Percentiles rank a stretch among this genome's conserved stretches.
These are phyloP conservation scores for Hygrophorus russula DNA, from an alignment of 768 basidiomycete genomes.

Conservation along the genomic window DNA sequence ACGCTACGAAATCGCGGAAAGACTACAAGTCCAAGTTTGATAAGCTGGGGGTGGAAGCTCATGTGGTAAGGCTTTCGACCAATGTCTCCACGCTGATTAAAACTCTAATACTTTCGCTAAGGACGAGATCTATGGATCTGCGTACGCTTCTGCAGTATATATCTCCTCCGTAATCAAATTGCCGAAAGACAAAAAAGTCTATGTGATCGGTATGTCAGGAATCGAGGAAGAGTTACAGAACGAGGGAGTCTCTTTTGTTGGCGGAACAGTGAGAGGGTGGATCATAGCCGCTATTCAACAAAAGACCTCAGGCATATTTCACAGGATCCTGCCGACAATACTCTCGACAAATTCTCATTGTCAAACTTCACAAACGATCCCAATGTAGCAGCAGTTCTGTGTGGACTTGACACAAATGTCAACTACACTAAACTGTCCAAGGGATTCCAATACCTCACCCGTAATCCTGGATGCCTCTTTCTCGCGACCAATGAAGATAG, in stretches of 20 bases:
- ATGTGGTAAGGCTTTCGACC: slow-evolving; percentile 49
- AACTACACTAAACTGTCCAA: slow-evolving; percentile 94
- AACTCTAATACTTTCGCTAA: slow-evolving; percentile 18
- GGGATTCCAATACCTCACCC: slow-evolving; percentile 80
- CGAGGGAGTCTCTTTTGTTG: slow-evolving; percentile 71
- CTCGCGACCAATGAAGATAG: slow-evolving; percentile 90
- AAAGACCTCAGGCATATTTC: slow-evolving; percentile 2
- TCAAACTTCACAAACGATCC: slow-evolving; percentile 65
- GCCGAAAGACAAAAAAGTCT: slow-evolving; percentile 87
- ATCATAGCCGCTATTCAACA: neutral
- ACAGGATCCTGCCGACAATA: slow-evolving; percentile 80
- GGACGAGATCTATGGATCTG: slow-evolving; percentile 97
- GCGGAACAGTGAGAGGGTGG: slow-evolving; percentile 63
- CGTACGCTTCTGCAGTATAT: slow-evolving; percentile 62
- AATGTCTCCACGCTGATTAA: neutral
- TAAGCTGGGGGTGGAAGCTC: slow-evolving; percentile 72
- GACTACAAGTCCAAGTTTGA: slow-evolving; percentile 90
- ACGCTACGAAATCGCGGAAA: slow-evolving; percentile 85
- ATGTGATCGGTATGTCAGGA: slow-evolving; percentile 87
- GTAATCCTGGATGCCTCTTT: slow-evolving; percentile 73
- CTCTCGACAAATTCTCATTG: slow-evolving; percentile 57
- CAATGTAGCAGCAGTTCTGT: slow-evolving; percentile 84
- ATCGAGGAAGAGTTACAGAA: slow-evolving; percentile 88
- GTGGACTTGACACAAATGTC: slow-evolving; percentile 76
- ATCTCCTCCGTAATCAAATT: slow-evolving; percentile 83